Evolutionary conservation across 495 filamentous ascomycete genomes (phyloP).

Genomic region (Aspergillus coremiiformis): DNA sequence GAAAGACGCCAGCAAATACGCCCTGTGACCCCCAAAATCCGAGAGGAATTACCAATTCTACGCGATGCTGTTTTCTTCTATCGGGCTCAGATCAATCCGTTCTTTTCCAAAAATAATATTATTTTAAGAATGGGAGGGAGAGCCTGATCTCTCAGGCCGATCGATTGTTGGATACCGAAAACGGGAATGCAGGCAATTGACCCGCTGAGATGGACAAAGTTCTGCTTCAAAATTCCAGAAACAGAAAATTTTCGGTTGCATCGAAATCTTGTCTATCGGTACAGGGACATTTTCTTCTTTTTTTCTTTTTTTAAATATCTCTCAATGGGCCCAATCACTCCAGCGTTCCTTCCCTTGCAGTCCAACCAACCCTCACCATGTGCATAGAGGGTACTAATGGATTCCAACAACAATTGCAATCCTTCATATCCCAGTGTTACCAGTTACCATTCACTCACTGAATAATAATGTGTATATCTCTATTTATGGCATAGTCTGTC

Average conservation of each 20-base stretch:
- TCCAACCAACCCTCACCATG: neutral
- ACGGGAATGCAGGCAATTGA: conserved; percentile 11
- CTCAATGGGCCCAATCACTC: neutral
- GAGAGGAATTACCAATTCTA: too few relatives aligned
- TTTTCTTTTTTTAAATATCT: too few relatives aligned
- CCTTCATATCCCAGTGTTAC: neutral
- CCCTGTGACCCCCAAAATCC: too few relatives aligned
- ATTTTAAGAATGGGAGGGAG: neutral
- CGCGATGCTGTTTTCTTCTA: too few relatives aligned
- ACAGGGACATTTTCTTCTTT: too few relatives aligned
- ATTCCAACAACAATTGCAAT: neutral
- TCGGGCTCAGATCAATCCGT: too few relatives aligned
- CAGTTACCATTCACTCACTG: neutral
- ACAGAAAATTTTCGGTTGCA: conserved; percentile 9
- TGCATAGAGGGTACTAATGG: neutral
- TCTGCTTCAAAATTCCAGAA: neutral
- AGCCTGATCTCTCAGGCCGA: too few relatives aligned
- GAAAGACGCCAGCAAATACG: too few relatives aligned
- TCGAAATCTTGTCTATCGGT: too few relatives aligned
- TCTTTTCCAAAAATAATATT: conserved; percentile 2
- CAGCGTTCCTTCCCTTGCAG: conserved; percentile 10
- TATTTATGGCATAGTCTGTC: conserved; percentile 11
- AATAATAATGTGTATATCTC: conserved; percentile 6
- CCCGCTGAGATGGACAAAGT: neutral
- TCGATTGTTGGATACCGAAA: conserved; percentile 13